Percentiles rank a stretch among this genome's conserved stretches.
Conservation (phyloP, 257 asterid species). For the Cruciata laevipes region DNA sequence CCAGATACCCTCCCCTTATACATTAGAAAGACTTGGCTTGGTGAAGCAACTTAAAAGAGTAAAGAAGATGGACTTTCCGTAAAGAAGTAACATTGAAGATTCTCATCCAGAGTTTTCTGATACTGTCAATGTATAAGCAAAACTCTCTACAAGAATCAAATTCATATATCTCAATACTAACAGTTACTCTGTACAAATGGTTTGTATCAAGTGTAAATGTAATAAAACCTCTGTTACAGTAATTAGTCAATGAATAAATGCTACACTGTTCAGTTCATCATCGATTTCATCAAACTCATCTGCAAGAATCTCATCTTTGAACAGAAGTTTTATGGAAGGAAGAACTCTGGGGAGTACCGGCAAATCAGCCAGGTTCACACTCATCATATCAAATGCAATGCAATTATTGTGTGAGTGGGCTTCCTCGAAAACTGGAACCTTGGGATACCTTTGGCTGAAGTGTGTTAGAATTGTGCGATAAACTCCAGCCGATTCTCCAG, state of each 20-base stretch:
- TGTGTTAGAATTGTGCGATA: slow-evolving; percentile 84
- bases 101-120: slow-evolving; percentile 16
- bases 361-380: slow-evolving; percentile 80
- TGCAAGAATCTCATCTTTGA: slow-evolving; percentile 56
- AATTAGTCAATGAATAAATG: neutral
- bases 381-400: slow-evolving; percentile 94
- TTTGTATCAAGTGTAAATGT: neutral
- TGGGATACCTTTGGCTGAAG: slow-evolving; percentile 96
- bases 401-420: slow-evolving; percentile 69
- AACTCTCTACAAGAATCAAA: neutral
- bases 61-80: slow-evolving; percentile 47
- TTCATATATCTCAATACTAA: neutral
- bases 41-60: slow-evolving; percentile 68
- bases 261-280: slow-evolving; percentile 2
- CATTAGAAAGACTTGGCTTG: slow-evolving; percentile 48
- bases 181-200: neutral
- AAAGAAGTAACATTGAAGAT: slow-evolving; percentile 21
- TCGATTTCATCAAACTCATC: slow-evolving; percentile 65
- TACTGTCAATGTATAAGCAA: neutral
- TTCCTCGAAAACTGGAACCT: slow-evolving; percentile 79
- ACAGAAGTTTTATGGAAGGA: slow-evolving; percentile 70
- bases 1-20: slow-evolving; percentile 81
- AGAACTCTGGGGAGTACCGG: slow-evolving; percentile 70
- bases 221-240: neutral
- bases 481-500: slow-evolving; percentile 70